Evolutionary conservation across 495 filamentous ascomycete species (phyloP), one percentile per base, ranked within the genome.

Genomic region (Entonaema liquescens): DNA sequence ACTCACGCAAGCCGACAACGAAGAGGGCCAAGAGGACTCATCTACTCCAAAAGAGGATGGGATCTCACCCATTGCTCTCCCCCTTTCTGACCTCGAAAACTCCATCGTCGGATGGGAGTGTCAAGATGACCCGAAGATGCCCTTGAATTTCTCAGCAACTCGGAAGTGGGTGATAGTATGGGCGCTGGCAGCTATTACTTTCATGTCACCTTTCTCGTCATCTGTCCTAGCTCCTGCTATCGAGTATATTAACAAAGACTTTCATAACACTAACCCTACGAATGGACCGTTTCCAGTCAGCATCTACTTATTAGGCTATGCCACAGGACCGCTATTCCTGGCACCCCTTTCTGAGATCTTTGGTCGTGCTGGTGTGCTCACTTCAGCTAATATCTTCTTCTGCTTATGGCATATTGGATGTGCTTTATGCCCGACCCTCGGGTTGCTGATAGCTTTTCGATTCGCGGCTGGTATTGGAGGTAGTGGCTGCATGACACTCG

Each of bases 281-380:
- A 62, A 72, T 12, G 74, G 72, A 0, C 65, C 74, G 7, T 59
- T 77, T 23, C 74, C 82, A 5, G 81, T 84, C 26, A 82, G 79
- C 64, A 80, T 83, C 12, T 84, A 82, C 62, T 55, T 84, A 19
- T 67, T 84, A 0, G 82, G 82, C 15, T 83, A 82, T 54, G 78
- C 75, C 6, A 75, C 83, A 13, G 82, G 82, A 1, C 82, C 82
- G 5, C 59, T 84, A 11, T 71, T 77, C 25, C n/a, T 77, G 11
- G 89, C 89, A 0, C 92, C 92, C 0, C 78, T 94, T 6, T 90
- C 86, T 11, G 92, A 95, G 76, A 88, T 93, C 15, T 93, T 92
- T 65, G 92, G 92, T 0, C 84, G 92, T 2, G 79, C 85, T 0
- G 80, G 83, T 5, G 84, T 93, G 11, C 79, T 93, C 23, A 87